Conservation (phyloP, 306 rosid genomes). For the Astragalus membranaceus region DNA sequence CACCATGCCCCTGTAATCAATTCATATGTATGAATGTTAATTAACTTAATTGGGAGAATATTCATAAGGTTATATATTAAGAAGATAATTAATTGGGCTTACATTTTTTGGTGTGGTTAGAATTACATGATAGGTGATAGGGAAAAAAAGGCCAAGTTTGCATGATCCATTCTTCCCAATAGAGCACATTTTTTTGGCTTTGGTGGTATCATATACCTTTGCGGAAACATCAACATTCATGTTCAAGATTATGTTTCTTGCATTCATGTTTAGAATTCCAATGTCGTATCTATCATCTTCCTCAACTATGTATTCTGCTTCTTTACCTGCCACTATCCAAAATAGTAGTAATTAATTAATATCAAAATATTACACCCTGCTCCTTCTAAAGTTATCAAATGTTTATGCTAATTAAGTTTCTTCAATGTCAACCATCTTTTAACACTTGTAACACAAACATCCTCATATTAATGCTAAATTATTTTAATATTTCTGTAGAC, state of each 20-base stretch:
- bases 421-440: no score
- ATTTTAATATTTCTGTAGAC: no score
- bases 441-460: no score
- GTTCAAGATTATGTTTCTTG: slow-evolving; percentile 35
- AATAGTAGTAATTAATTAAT: no score
- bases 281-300: slow-evolving; percentile 62
- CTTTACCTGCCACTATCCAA: slow-evolving; percentile 35
- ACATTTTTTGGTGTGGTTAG: slow-evolving; percentile 47
- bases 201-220: slow-evolving; percentile 51
- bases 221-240: slow-evolving; percentile 45
- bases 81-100: slow-evolving; percentile 16
- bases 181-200: slow-evolving; percentile 53
- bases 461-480: no score
- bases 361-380: no score
- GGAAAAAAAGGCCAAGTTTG: slow-evolving; percentile 43
- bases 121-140: slow-evolving; percentile 38
- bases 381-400: no score
- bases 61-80: background rate
- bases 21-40: background rate
- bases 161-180: slow-evolving; percentile 41
- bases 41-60: background rate
- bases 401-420: no score
- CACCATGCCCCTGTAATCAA: slow-evolving; percentile 37
- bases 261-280: slow-evolving; percentile 47
- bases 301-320: slow-evolving; percentile 41